Percentiles rank a stretch among this genome's conserved stretches.
These are phyloP conservation scores for Calonectria hongkongensis DNA, from an alignment of 2,329 filamentous ascomycete species.

Conservation along the genomic window DNA sequence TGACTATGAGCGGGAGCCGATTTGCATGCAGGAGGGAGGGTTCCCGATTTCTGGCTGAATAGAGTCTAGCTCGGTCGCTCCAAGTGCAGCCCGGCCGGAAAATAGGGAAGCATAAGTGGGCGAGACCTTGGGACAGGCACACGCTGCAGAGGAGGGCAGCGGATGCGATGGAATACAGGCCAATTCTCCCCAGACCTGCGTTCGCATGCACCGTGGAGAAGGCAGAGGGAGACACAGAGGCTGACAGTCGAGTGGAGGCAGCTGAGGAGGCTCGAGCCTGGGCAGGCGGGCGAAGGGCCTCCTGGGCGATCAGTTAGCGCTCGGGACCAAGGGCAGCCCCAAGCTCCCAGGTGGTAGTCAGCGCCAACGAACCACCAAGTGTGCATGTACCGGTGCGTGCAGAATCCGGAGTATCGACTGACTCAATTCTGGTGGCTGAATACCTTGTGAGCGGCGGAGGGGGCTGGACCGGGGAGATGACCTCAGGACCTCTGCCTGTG, in stretches of 20 bases:
- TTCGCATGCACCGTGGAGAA: not conserved
- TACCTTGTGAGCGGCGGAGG: conserved; percentile 28
- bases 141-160: not conserved
- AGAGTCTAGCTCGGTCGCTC: conserved; percentile 28
- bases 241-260: conserved; percentile 20
- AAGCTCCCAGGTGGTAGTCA: conserved; percentile 36
- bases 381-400: conserved; percentile 15
- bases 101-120: conserved; percentile 30
- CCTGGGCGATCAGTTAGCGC: conserved; percentile 21
- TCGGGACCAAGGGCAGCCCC: conserved; percentile 26
- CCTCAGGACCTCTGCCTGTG: conserved; percentile 31
- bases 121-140: not conserved
- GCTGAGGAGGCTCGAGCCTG: conserved; percentile 18
- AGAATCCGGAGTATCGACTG: conserved; percentile 30
- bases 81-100: conserved; percentile 30
- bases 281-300: conserved; percentile 16
- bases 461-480: conserved; percentile 29
- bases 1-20: conserved; percentile 17
- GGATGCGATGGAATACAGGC: not conserved
- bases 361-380: conserved; percentile 22
- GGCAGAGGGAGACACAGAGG: not conserved
- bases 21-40: conserved; percentile 19
- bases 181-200: too few relatives aligned
- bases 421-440: conserved; percentile 29
- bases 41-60: conserved; percentile 28